Percentiles rank a stretch among this genome's conserved stretches.
These are phyloP conservation scores for Cornus kousa DNA, from an alignment of 148 eudicot species.

Conservation along the genomic window DNA sequence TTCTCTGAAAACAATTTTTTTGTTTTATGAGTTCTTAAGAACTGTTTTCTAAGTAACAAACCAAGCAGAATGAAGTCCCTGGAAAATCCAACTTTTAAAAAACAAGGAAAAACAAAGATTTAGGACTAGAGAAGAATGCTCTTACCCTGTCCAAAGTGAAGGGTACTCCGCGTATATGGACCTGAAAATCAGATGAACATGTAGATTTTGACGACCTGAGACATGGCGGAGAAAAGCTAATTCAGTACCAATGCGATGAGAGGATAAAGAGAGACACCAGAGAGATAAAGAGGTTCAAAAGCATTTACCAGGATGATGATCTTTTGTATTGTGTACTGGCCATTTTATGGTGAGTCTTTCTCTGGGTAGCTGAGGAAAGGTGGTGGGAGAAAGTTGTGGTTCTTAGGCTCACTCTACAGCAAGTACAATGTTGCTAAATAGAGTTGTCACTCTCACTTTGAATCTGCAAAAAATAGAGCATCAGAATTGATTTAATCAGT, in stretches of 20 bases:
- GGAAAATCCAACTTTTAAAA: no score
- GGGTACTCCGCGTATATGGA: constrained; percentile 25
- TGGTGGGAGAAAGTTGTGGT: not conserved
- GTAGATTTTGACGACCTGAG: constrained; percentile 35
- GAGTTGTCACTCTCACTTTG: not conserved
- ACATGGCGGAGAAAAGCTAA: not conserved
- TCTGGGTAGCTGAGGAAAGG: not conserved
- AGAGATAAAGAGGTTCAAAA: not conserved
- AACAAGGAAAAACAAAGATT: not conserved
- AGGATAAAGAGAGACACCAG: not conserved
- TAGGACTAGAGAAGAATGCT: not conserved
- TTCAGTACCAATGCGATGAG: not conserved
- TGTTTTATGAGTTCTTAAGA: no score
- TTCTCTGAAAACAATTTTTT: no score
- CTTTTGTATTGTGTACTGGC: not conserved
- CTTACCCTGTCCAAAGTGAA: constrained; percentile 51
- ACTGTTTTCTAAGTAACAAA: no score
- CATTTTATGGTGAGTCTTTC: constrained; percentile 7
- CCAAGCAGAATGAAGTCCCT: no score
- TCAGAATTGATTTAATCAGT: not conserved
- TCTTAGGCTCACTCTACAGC: not conserved
- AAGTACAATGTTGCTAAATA: not conserved
- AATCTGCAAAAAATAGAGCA: not conserved
- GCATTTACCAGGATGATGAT: constrained; percentile 20
- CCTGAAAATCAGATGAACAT: constrained; percentile 25